Percentiles rank a stretch among this genome's conserved stretches.
These are phyloP conservation scores for Brassica cretica DNA, from an alignment of 345 rosid species.

Conservation along the genomic window DNA sequence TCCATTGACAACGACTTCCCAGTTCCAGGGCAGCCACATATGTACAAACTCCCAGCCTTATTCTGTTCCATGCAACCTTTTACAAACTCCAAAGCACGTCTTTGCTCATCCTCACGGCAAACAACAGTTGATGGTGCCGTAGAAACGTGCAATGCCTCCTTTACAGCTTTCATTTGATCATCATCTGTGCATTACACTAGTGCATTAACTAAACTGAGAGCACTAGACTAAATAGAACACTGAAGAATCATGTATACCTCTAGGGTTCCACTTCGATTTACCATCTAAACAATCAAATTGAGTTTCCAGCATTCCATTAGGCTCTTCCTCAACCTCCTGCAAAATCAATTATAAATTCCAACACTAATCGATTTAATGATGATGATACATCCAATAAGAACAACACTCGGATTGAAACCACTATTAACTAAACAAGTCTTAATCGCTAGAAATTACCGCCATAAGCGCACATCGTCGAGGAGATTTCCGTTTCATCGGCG, in stretches of 20 bases:
- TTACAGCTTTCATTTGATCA: slow-evolving; percentile 57
- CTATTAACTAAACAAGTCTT: slow-evolving; percentile 45
- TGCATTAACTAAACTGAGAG: not conserved
- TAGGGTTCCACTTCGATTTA: slow-evolving; percentile 58
- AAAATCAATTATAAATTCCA: not conserved
- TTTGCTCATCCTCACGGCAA: slow-evolving; percentile 76
- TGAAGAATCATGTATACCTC: slow-evolving; percentile 42
- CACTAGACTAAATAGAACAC: not conserved
- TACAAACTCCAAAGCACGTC: slow-evolving; percentile 60
- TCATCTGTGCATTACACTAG: slow-evolving; percentile 38
- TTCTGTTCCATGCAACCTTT: slow-evolving; percentile 51
- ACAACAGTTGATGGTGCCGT: slow-evolving; percentile 53
- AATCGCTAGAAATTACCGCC: slow-evolving; percentile 42
- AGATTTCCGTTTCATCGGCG: slow-evolving; percentile 47
- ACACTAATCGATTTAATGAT: no score
- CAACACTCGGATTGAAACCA: not conserved
- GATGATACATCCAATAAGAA: not conserved
- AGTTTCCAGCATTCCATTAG: slow-evolving; percentile 23
- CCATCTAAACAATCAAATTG: slow-evolving; percentile 19
- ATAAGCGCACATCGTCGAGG: slow-evolving; percentile 38
- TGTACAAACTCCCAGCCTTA: slow-evolving; percentile 70
- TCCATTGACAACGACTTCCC: slow-evolving; percentile 81
- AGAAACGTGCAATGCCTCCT: slow-evolving; percentile 74
- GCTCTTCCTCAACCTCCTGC: slow-evolving; percentile 37
- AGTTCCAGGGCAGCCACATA: slow-evolving; percentile 85